These are phyloP conservation scores for Apiotrichum porosum DNA, from an alignment of 1,284 basidiomycete species.

Conservation along the genomic window DNA sequence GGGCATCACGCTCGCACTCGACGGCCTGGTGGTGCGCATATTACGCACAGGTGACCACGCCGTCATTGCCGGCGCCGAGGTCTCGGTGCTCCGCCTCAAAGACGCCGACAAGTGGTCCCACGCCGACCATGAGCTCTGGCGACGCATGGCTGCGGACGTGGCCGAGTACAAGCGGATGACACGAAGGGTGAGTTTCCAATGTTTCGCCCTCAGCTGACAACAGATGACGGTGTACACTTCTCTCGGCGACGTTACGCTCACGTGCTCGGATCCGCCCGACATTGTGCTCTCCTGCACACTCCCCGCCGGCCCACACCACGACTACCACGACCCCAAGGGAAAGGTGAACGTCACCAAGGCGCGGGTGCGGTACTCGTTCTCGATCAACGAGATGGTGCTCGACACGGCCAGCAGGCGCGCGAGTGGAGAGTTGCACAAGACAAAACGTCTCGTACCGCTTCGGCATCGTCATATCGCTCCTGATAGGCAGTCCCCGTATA, in stretches of 20 bases:
- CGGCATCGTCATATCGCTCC: no score
- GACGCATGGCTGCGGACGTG: conserved; percentile 17
- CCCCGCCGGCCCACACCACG: neutral
- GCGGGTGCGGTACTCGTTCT: conserved; percentile 20
- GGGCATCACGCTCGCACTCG: conserved; percentile 6
- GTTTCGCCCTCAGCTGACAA: neutral
- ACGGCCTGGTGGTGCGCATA: neutral
- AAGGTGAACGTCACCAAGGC: conserved; percentile 6
- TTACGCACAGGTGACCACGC: neutral
- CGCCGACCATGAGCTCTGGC: conserved; percentile 24
- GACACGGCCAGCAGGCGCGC: conserved; percentile 6
- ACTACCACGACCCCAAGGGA: no score
- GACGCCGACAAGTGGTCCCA: conserved; percentile 14
- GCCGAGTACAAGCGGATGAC: conserved; percentile 28
- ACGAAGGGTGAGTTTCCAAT: conserved; percentile 23
- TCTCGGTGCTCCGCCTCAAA: neutral
- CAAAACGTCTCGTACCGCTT: conserved; percentile 12
- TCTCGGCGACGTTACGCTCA: conserved; percentile 30
- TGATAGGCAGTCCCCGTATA: no score
- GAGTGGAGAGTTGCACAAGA: conserved; percentile 8
- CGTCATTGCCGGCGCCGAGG: neutral
- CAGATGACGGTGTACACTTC: conserved; percentile 35
- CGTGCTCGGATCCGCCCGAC: conserved; percentile 38
- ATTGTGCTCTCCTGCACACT: conserved; percentile 24
- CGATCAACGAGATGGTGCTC: conserved; percentile 6